Conservation (phyloP, 331 rosid genomes). For the Phaseolus coccineus region DNA sequence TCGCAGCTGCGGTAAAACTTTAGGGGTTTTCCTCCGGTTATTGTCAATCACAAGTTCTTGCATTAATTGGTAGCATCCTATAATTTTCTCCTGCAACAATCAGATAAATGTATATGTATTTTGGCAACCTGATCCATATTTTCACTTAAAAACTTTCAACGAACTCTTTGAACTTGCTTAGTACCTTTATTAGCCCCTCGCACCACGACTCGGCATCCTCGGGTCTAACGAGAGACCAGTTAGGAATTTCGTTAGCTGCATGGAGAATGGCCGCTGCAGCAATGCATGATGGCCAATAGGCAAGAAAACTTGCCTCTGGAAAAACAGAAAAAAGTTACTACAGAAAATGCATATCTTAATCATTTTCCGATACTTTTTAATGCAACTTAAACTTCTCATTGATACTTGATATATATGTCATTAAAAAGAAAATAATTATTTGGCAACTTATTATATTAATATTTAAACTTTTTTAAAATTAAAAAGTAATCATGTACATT, state of each 20-base stretch:
- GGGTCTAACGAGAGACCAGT: slow-evolving; percentile 71
- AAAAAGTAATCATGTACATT: too few relatives aligned
- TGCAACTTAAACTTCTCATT: not conserved
- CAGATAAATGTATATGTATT: not conserved
- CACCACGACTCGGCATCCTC: slow-evolving; percentile 98
- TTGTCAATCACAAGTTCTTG: slow-evolving; percentile 66
- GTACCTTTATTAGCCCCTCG: slow-evolving; percentile 85
- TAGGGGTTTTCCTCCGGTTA: slow-evolving; percentile 54
- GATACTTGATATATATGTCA: too few relatives aligned
- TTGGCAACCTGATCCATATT: slow-evolving; percentile 4
- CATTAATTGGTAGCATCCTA: slow-evolving; percentile 78
- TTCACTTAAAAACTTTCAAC: not conserved
- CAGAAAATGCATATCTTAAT: not conserved
- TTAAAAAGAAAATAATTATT: too few relatives aligned
- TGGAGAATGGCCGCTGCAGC: slow-evolving; percentile 92
- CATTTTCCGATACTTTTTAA: not conserved
- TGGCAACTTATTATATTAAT: too few relatives aligned
- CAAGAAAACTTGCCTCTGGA: slow-evolving; percentile 84
- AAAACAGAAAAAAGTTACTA: slow-evolving; percentile 23
- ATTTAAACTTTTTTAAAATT: too few relatives aligned
- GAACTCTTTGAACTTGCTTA: slow-evolving; percentile 36
- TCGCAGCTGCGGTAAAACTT: slow-evolving; percentile 74
- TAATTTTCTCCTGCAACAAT: slow-evolving; percentile 80
- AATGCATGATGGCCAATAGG: slow-evolving; percentile 96
- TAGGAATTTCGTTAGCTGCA: slow-evolving; percentile 86